Evolutionary conservation across 2,329 filamentous ascomycete species (phyloP).

Genomic region (Monilinia laxa): DNA sequence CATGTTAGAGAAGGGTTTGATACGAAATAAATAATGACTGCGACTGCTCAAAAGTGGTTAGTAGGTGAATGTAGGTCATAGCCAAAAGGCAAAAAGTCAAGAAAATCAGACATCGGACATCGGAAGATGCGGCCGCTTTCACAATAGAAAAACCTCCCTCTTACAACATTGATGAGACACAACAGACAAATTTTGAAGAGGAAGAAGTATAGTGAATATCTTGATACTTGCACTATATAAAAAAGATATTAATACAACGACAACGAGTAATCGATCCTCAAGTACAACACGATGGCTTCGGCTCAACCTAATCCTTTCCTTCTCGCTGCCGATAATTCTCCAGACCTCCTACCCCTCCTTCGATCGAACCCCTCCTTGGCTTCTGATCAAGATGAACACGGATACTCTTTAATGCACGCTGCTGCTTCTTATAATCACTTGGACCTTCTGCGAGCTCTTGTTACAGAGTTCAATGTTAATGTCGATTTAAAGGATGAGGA

Average conservation of each 20-base stretch:
- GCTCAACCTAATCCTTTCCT: constrained; percentile 62
- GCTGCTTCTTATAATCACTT: constrained; percentile 89
- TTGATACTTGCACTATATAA: neutral
- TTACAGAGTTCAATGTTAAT: constrained; percentile 74
- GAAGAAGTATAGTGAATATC: neutral
- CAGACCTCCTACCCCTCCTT: constrained; percentile 71
- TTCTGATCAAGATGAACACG: constrained; percentile 78
- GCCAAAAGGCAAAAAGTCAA: neutral
- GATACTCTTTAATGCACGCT: constrained; percentile 92
- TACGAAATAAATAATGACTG: neutral
- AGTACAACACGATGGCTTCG: constrained; percentile 24
- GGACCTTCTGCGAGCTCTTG: constrained; percentile 71
- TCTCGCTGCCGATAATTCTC: constrained; percentile 78
- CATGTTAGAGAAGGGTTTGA: no score
- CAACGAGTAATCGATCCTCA: neutral
- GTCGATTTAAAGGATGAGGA: constrained; percentile 87
- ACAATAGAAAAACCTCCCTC: constrained; percentile 1
- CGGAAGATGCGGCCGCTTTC: constrained; percentile 9
- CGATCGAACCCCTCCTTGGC: constrained; percentile 73
- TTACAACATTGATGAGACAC: neutral
- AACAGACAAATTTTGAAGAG: neutral
- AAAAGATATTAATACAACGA: neutral
- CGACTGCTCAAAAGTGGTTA: no score
- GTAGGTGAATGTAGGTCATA: no score
- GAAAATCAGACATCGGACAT: neutral